phyloP scores from a whole-genome alignment of 2,329 filamentous ascomycete species.

The Colletotrichum sansevieriae region DNA sequence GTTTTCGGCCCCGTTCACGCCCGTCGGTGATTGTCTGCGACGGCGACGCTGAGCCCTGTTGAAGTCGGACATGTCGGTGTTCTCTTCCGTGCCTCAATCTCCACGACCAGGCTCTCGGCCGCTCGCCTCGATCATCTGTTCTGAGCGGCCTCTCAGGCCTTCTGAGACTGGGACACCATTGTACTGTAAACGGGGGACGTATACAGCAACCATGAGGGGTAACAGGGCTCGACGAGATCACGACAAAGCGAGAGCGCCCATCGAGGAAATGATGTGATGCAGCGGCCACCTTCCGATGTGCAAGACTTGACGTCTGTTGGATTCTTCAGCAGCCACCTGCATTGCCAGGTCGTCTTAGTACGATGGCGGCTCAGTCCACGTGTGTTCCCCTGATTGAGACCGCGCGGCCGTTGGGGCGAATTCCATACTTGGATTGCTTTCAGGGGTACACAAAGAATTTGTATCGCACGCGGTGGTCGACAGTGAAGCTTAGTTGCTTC shows the following conservation, averaged over 20 bases:
- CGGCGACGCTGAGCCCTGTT: slow-evolving; percentile 17
- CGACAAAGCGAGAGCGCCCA: background rate
- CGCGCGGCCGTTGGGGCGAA: background rate
- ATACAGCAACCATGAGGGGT: background rate
- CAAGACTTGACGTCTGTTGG: background rate
- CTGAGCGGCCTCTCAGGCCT: background rate
- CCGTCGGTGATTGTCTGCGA: slow-evolving; percentile 37
- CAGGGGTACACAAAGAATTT: background rate
- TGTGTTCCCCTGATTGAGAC: slow-evolving; percentile 1
- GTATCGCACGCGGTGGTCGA: background rate
- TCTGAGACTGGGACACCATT: background rate
- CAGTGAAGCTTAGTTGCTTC: background rate
- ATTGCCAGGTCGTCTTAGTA: background rate
- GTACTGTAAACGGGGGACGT: no score
- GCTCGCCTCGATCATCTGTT: background rate
- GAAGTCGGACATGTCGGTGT: slow-evolving; percentile 36
- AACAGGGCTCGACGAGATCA: background rate
- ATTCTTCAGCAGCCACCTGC: background rate
- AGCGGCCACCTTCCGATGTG: no score
- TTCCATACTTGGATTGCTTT: background rate
- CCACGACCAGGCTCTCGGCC: slow-evolving; percentile 3
- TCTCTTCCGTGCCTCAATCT: slow-evolving; percentile 27
- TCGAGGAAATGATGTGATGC: background rate
- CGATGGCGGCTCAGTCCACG: background rate
- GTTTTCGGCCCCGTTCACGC: slow-evolving; percentile 31